These are phyloP conservation scores for Hawksworthiomyces lignivorus DNA, from an alignment of 2,329 filamentous ascomycete genomes.

Conservation along the genomic window DNA sequence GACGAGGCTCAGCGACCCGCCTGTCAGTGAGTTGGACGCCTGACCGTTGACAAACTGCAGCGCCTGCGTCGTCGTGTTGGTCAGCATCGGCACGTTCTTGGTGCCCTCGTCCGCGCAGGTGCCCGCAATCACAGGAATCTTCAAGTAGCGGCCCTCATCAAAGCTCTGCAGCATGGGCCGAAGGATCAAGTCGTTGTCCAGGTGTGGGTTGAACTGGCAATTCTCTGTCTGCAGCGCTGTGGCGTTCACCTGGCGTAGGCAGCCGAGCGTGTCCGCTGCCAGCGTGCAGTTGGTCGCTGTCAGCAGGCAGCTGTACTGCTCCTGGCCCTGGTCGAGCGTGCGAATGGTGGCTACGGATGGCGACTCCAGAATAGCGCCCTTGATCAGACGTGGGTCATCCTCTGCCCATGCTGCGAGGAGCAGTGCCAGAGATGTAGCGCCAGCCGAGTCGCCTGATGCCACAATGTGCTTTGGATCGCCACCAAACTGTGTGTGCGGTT, in stretches of 20 bases:
- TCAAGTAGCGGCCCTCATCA: slow-evolving; percentile 45
- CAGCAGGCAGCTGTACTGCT: slow-evolving; percentile 14
- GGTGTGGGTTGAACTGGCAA: slow-evolving; percentile 18
- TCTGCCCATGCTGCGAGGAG: slow-evolving; percentile 51
- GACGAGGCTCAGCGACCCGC: slow-evolving; percentile 24
- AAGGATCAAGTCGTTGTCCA: slow-evolving; percentile 14
- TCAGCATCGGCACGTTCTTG: slow-evolving; percentile 23
- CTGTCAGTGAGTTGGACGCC: slow-evolving; percentile 23
- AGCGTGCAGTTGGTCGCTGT: slow-evolving; percentile 13
- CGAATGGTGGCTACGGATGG: slow-evolving; percentile 11
- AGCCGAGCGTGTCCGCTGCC: slow-evolving; percentile 15
- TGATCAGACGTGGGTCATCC: slow-evolving; percentile 36
- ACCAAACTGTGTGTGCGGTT: slow-evolving; percentile 50
- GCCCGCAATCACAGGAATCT: slow-evolving; percentile 18
- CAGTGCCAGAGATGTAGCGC: slow-evolving; percentile 55
- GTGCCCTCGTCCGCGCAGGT: slow-evolving; percentile 33
- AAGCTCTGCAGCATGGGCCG: slow-evolving; percentile 11
- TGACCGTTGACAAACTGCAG: slow-evolving; percentile 27
- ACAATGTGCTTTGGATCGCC: slow-evolving; percentile 61
- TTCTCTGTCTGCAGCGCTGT: slow-evolving; percentile 16
- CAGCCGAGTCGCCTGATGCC: slow-evolving; percentile 61
- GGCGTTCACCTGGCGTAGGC: slow-evolving; percentile 16
- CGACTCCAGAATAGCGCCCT: slow-evolving; percentile 41
- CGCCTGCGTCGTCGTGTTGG: slow-evolving; percentile 25
- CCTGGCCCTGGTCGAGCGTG: slow-evolving; percentile 17